Conservation (phyloP, 2,329 filamentous ascomycete species). For the Dactylellina parvicollis region DNA sequence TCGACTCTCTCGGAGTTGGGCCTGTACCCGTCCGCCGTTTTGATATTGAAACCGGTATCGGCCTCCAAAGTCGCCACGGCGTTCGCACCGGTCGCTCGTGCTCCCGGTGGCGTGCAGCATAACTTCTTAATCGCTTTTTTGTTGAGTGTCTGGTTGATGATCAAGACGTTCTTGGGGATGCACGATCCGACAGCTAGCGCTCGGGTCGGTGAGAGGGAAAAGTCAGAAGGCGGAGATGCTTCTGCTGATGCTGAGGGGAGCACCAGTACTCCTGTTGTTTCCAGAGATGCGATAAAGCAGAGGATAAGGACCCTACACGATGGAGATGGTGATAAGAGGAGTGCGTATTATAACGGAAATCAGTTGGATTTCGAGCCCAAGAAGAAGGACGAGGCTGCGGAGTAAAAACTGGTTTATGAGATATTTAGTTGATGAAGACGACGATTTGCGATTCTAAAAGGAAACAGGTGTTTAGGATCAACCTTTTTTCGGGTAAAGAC, state of each 20-base stretch:
- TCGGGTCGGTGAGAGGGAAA: slow-evolving; percentile 22
- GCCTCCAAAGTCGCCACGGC: slow-evolving; percentile 18
- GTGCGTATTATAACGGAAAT: slow-evolving; percentile 52
- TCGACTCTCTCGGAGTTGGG: slow-evolving; percentile 30
- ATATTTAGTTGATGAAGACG: not conserved
- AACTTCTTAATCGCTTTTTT: slow-evolving; percentile 46
- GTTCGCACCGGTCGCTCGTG: slow-evolving; percentile 20
- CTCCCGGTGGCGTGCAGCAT: slow-evolving; percentile 14
- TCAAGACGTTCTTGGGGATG: slow-evolving; percentile 40
- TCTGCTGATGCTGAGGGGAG: not conserved
- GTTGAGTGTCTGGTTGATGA: slow-evolving; percentile 44
- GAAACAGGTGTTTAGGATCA: no score
- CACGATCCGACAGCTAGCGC: slow-evolving; percentile 30
- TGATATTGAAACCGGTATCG: slow-evolving; percentile 45
- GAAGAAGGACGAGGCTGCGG: slow-evolving; percentile 22
- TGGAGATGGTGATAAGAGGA: slow-evolving; percentile 42
- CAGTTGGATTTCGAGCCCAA: slow-evolving; percentile 49
- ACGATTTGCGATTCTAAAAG: no score
- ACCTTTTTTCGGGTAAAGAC: no score
- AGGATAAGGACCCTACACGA: slow-evolving; percentile 50
- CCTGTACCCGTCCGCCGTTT: slow-evolving; percentile 39
- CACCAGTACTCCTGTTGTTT: slow-evolving; percentile 10
- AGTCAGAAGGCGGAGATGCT: not conserved
- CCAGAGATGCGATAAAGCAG: slow-evolving; percentile 41
- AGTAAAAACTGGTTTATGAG: not conserved